Conservation (phyloP, 2,329 filamentous ascomycete genomes). For the Kalmusia sp. region DNA sequence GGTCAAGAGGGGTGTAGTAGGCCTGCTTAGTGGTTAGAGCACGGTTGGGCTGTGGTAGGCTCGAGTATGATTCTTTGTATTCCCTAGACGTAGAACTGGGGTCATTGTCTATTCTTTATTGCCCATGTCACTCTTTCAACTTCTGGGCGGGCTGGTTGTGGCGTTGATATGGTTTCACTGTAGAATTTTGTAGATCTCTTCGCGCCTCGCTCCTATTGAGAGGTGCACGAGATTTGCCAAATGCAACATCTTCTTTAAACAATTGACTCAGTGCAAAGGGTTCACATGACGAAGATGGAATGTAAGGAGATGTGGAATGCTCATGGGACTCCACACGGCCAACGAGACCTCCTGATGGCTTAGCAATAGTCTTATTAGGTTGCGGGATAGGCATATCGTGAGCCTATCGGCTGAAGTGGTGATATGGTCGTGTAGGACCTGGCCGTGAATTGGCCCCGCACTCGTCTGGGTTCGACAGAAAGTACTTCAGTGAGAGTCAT, state of each 20-base stretch:
- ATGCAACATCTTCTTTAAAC: neutral
- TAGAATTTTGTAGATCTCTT: constrained; percentile 1
- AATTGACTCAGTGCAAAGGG: neutral
- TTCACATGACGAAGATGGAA: neutral
- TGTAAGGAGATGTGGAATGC: constrained; percentile 10
- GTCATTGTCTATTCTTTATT: constrained; percentile 1
- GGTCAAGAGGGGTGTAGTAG: constrained; percentile 7
- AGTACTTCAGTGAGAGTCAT: no score
- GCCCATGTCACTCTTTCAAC: constrained; percentile 28
- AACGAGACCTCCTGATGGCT: no score
- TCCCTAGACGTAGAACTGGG: no score
- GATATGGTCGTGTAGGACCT: no score
- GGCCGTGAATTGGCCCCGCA: no score
- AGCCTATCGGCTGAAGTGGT: no score
- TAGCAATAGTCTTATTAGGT: no score
- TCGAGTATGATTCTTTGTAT: neutral
- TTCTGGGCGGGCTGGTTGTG: constrained; percentile 15
- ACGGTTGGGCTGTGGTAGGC: neutral
- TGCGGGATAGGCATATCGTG: no score
- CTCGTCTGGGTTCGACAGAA: no score
- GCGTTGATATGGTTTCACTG: neutral
- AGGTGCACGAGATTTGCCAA: neutral
- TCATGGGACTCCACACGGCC: constrained; percentile 1
- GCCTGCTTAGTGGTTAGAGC: neutral
- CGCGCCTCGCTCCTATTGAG: neutral